Conservation (phyloP, 306 rosid genomes). For the Malus orientalis region DNA sequence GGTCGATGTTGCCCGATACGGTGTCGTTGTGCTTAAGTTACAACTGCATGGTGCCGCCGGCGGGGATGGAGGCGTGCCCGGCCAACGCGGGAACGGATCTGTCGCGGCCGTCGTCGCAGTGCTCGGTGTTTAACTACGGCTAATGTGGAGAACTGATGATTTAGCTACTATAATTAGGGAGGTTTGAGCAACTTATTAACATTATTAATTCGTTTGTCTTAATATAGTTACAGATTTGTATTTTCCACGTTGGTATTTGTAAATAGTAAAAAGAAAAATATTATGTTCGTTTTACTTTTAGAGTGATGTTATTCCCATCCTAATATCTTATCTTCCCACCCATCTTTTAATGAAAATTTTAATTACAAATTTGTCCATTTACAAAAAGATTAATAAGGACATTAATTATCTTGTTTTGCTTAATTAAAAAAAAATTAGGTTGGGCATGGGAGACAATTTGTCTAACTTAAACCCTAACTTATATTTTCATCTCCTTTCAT, state of each 20-base stretch:
- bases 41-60: slow-evolving; percentile 63
- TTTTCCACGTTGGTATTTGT: not conserved
- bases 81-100: slow-evolving; percentile 33
- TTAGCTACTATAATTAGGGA: not conserved
- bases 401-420: no score
- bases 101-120: slow-evolving; percentile 55
- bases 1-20: slow-evolving; percentile 43
- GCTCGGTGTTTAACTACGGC: slow-evolving; percentile 28
- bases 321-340: no score
- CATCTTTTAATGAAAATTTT: no score
- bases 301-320: no score
- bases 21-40: slow-evolving; percentile 57
- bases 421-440: no score
- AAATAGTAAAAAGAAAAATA: not conserved
- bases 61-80: slow-evolving; percentile 40
- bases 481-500: no score
- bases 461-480: no score
- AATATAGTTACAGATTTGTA: not conserved
- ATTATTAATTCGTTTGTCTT: no score
- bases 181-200: not conserved
- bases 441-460: no score
- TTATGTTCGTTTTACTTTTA: no score
- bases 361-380: no score
- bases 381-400: no score
- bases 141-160: not conserved